These are phyloP conservation scores for Litchi chinensis DNA, from an alignment of 345 rosid species.

Conservation along the genomic window DNA sequence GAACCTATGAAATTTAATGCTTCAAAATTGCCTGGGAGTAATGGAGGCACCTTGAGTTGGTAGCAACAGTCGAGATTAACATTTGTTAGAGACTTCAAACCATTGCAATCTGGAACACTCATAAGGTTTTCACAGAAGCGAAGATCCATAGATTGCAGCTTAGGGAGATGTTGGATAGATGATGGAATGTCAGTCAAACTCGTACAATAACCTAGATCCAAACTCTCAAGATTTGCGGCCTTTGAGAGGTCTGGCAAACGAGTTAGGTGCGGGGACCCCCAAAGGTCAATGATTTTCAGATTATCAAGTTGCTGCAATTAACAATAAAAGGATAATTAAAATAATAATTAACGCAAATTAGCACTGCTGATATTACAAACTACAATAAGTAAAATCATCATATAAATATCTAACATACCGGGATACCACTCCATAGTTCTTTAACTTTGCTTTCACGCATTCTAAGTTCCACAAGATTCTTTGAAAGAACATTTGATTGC, in stretches of 20 bases:
- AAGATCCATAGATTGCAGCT: constrained; percentile 28
- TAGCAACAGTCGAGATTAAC: background rate
- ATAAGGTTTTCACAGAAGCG: constrained; percentile 13
- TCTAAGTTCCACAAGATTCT: background rate
- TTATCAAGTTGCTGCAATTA: background rate
- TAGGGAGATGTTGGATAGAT: constrained; percentile 29
- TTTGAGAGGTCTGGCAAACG: constrained; percentile 29
- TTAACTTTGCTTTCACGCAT: constrained; percentile 13
- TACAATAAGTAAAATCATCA: background rate
- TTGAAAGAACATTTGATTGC: background rate
- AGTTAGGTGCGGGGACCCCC: constrained; percentile 23
- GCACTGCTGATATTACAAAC: background rate
- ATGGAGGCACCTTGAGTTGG: constrained; percentile 7
- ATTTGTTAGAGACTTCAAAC: background rate
- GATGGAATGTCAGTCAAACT: constrained; percentile 18
- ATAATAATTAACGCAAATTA: too few species aligned
- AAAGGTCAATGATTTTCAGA: constrained; percentile 27
- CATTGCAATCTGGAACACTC: background rate
- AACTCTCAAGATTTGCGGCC: constrained; percentile 26
- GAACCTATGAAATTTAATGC: background rate
- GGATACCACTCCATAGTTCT: background rate
- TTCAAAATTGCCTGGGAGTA: constrained; percentile 26
- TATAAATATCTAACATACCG: background rate
- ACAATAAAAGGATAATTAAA: too few species aligned
- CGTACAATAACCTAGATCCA: too few species aligned